Evolutionary conservation across 2,329 filamentous ascomycete species (phyloP).

Genomic region (Microcera coccophila): DNA sequence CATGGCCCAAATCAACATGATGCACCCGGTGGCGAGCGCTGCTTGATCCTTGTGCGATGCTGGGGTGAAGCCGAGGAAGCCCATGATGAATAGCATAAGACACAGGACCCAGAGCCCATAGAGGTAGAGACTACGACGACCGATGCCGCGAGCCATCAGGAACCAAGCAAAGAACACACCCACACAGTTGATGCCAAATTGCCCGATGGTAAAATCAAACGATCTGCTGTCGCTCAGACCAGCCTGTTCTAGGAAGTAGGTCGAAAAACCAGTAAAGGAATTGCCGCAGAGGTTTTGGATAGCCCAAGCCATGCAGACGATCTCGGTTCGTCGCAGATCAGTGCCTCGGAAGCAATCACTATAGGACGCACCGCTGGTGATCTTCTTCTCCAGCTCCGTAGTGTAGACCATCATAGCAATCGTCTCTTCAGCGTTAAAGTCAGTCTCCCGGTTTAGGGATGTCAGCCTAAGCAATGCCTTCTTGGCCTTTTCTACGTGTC

Average conservation of each 20-base stretch:
- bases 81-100: constrained; percentile 37
- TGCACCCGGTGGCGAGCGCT: constrained; percentile 42
- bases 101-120: constrained; percentile 46
- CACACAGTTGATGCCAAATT: constrained; percentile 33
- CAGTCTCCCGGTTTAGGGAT: not conserved
- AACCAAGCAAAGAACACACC: constrained; percentile 41
- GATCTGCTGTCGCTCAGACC: constrained; percentile 34
- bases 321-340: constrained; percentile 41
- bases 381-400: constrained; percentile 8
- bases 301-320: constrained; percentile 34
- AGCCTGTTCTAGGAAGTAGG: constrained; percentile 42
- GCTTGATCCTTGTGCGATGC: constrained; percentile 36
- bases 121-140: constrained; percentile 10
- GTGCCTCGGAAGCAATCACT: constrained; percentile 44
- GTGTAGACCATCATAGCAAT: constrained; percentile 17
- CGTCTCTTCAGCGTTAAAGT: constrained; percentile 9
- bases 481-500: not conserved
- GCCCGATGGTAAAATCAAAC: constrained; percentile 36
- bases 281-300: constrained; percentile 36
- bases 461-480: not conserved
- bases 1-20: constrained; percentile 40
- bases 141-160: constrained; percentile 6
- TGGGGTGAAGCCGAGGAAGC: constrained; percentile 35
- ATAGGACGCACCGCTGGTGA: constrained; percentile 24
- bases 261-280: constrained; percentile 34